Base-by-base conservation (phyloP, 345 rosid genomes). In the Ceriops decandra region DNA sequence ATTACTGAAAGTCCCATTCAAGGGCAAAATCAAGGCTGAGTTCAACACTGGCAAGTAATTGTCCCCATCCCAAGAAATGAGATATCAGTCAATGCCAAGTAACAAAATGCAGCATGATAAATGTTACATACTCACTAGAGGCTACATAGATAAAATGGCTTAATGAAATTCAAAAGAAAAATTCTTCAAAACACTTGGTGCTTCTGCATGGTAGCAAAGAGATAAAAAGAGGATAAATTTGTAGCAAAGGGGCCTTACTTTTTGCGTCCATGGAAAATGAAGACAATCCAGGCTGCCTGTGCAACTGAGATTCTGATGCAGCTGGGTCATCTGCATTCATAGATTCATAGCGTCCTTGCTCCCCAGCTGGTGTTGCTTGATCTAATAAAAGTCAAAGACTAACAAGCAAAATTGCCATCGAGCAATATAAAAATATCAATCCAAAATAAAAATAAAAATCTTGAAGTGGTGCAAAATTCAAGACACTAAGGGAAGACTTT, bases 321-420 rank as follows among this genome's bases (percentile, higher is more conserved):
- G 64, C 62, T 35, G 24, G 62, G 75, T 66, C 75, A 73, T 60
- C 72, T 27, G 68, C 70, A 77, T 79, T 70, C 57, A 60, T 65
- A 52, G 72, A 59, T 60, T 75, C 78, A 13, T 63, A 73, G 62
- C 71, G 74, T 68, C 69, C 81, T 69, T 63, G 81, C 63, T 71
- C 77, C 54, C 52, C 73, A 75, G 62, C 68, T 20, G 78, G 68
- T 11, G 72, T 57, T 66, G 74, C 71, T 72, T 74, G 85, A 76
- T 83, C 86, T 82, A 67, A 67, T 16, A 59, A 57, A 62, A 46
- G 84, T 79, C 80, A 84, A 84, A 79, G 69, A 75, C 33, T 68
- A 68, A 28, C 69, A 67, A 28, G 59, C 3, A 56, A 62, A 61
- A 59, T 51, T 68, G 58, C 52, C 70, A 77, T 67, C 49, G 35